Evolutionary conservation across 345 rosid genomes (phyloP), one percentile per base, ranked within the genome.

Genomic region (Gossypium herbaceum): DNA sequence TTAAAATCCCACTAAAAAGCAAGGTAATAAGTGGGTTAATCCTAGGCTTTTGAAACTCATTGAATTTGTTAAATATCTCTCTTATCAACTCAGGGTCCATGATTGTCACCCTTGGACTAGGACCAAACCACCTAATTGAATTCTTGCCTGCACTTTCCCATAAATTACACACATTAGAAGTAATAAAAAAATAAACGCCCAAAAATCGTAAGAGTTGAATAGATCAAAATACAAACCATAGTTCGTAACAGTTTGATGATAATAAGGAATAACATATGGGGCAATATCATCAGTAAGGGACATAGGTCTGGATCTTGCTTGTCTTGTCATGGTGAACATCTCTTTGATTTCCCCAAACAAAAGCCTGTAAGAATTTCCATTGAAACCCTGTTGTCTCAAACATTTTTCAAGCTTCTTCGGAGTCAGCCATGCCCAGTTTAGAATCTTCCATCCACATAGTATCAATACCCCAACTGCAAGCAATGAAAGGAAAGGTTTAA

Each of bases 351-450:
- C 88, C 59, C 90, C 90, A 41, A 58, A 65, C 64, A 84, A 62
- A 72, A 86, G 22, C 56, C 81, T 79, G 68, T 84, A 86, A 54
- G 87, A 56, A 56, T 70, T 84, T 17, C 88, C 90, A 9, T 52
- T 43, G 22, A 84, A 75, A 25, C 90, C 90, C 77, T 86, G 86
- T 58, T 81, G 75, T 67, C 85, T 82, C 72, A 86, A 41, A 72
- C 75, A 72, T 59, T 70, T 77, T 72, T 84, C 90, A 16, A 86
- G 68, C 63, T 74, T 81, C 78, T 78, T 86, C 7, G 88, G 90
- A 29, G 71, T 82, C 63, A 82, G 66, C 90, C 88, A 86, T 5
- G 81, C 77, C 90, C 88, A 71, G 48, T 71, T 54, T 55, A 71
- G 5, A 2, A 52, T 39, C 56, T 25, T 71, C 73, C 61, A 71